Evolutionary conservation across 371 early-diverging fungal genomes (phyloP).

Genomic region (Nematocida displodere): DNA sequence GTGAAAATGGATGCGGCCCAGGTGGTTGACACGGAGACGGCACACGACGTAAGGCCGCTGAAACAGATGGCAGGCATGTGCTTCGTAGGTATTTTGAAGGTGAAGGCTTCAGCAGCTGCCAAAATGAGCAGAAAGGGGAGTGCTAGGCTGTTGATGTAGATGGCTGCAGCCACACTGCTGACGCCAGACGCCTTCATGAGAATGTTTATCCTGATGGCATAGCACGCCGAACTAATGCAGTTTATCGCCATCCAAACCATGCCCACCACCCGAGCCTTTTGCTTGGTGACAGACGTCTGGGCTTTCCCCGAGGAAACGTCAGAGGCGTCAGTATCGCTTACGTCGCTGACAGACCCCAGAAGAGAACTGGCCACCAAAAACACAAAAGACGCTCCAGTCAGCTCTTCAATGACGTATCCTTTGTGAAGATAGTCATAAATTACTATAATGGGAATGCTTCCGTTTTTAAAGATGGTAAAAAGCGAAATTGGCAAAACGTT

Average conservation of each 20-base stretch:
- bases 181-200: constrained; percentile 67
- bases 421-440: constrained; percentile 80
- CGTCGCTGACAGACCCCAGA: constrained; percentile 76
- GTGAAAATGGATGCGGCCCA: constrained; percentile 87
- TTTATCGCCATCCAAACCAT: constrained; percentile 85
- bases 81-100: not conserved
- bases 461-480: constrained; percentile 94
- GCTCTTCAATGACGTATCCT: constrained; percentile 70
- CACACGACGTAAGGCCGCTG: constrained; percentile 78
- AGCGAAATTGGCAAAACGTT: constrained; percentile 76
- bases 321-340: constrained; percentile 35
- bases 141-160: constrained; percentile 82
- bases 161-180: constrained; percentile 69
- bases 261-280: not conserved
- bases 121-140: constrained; percentile 74
- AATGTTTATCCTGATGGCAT: constrained; percentile 78
- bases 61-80: constrained; percentile 67
- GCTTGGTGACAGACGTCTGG: not conserved
- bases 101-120: constrained; percentile 70
- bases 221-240: constrained; percentile 79
- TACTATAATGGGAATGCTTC: constrained; percentile 88
- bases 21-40: constrained; percentile 73
- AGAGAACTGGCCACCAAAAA: constrained; percentile 86
- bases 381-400: constrained; percentile 71
- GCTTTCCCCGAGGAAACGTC: not conserved